Evolutionary conservation across 2,329 filamentous ascomycete species (phyloP), one percentile per base, ranked within the genome.

Genomic region (Rutstroemia sydowiana): DNA sequence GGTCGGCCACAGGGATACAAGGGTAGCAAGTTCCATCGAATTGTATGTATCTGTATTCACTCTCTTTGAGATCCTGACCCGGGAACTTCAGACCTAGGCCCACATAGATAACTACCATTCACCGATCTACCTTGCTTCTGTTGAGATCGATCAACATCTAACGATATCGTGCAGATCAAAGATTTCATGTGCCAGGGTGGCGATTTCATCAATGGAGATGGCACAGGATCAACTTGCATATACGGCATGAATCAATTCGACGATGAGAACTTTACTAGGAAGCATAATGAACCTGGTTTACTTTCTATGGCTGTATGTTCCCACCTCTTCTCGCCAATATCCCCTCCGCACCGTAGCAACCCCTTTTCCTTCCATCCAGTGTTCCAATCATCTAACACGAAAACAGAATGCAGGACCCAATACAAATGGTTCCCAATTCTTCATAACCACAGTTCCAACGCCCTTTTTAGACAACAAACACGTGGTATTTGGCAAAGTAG

Each of bases 151-250:
- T 11, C 7, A 10, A 37, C 5, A 31, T 21, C 16, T 26, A 28
- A 37, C 10, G 26, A 48, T 16, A 28, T 2, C 36, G 5, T 14
- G 3, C 13, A 45, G 88, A 95, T 96, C 68, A 88, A 87, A 71
- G 87, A 88, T 64, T 96, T 97, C 73, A 97, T 97, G 92, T 87
- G 93, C 64, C 93, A 98, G 70, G 92, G 92, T 42, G 93, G 93
- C 49, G 93, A 98, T 70, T 97, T 97, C 69, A 74, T 95, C 56
- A 90, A 95, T 63, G 88, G 90, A 48, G 88, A 97, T 69, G 93
- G 93, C 47, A 95, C 88, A 1, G 93, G 93, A 8, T 90, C 85
- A 43, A 85, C 84, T 10, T 87, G 81, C 61, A 95, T 97, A 68
- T 97, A 95, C 73, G 89, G 90, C 52, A 84, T 81, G 46, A 84